Evolutionary conservation across 305 asterid genomes (phyloP), one percentile per base, ranked within the genome.

Genomic region (Nicotiana rustica): DNA sequence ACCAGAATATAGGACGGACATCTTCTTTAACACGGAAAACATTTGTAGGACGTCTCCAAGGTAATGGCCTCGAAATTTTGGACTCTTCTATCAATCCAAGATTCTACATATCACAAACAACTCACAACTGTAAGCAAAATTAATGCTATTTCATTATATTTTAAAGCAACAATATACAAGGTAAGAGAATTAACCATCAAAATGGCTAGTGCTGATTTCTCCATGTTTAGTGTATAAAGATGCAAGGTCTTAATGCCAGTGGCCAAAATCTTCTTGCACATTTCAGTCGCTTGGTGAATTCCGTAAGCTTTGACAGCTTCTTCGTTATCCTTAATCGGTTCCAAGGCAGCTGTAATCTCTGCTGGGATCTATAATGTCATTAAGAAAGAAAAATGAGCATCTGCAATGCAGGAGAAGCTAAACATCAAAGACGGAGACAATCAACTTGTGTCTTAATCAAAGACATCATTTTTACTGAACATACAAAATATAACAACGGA

Each of bases 1-100:
- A 96, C 99, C 99, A 96, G 86, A 96, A 96, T 85, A 96, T 96
- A 49, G 99, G 98, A 44, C 98, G 98, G 73, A 94, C 99, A 89
- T 92, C 93, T 88, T 96, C 99, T 81, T 92, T 93, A 31, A 91
- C 88, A 69, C 99, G 97, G 83, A 83, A 84, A 83, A 93, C 82
- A 87, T 94, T 94, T 77, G 99, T 86, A 21, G 99, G 99, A 36
- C 96, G 97, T 83, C 96, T 94, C 99, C 99, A 96, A 66, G 99
- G 99, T 88, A 96, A 76, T 71, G 98, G 84, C 90, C 98, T 91
- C 21, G 95, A 88, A 79, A 96, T 90, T 86, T 89, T 94, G 77
- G 98, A 92, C 90, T 96, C 99, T 87, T 96, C 98, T 15, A 96
- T 91, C 77, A 96, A 87, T 77, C 99, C 99, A 86, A 96, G 99